A percentile compares a stretch with the other conserved stretches of the same genome.
These are phyloP conservation scores for Caryopteris hybrid DNA, from an alignment of 305 asterid species.

Conservation along the genomic window DNA sequence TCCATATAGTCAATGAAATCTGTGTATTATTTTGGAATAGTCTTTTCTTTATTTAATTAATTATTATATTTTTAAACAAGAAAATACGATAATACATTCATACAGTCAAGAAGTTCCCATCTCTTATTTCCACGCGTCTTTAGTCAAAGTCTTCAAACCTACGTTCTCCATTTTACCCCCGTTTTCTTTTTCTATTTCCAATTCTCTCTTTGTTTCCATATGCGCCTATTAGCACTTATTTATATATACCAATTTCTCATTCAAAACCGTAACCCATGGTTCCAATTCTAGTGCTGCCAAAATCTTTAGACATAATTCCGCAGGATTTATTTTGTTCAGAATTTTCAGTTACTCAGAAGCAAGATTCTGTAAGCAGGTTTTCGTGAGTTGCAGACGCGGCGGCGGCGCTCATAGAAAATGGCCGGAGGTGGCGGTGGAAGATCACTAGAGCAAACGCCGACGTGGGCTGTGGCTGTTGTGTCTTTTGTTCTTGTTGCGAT, in stretches of 20 bases:
- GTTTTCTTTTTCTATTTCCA: not conserved
- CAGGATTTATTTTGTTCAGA: not conserved
- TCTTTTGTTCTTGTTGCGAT: conserved; percentile 61
- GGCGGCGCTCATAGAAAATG: conserved; percentile 32
- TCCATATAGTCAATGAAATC: conserved; percentile 3
- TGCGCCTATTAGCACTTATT: too few species aligned
- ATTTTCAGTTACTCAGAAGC: not conserved
- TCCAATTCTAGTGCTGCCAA: not conserved
- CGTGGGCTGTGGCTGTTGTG: conserved; percentile 91
- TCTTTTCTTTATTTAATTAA: too few species aligned
- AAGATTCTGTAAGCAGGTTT: not conserved
- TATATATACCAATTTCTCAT: too few species aligned
- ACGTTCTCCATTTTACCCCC: not conserved
- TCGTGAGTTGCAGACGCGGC: not conserved
- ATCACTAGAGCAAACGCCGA: conserved; percentile 78
- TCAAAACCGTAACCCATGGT: not conserved
- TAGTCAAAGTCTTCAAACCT: conserved; percentile 16
- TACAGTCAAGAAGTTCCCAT: not conserved
- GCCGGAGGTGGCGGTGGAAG: conserved; percentile 71
- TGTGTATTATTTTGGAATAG: not conserved
- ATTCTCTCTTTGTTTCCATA: too few species aligned
- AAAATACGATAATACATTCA: too few species aligned
- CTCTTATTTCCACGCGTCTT: conserved; percentile 12
- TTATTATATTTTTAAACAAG: too few species aligned
- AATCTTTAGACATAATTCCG: not conserved